Evolutionary conservation across 129 eudicot genomes (phyloP), one percentile per base, ranked within the genome.

Genomic region (Rutidosis leptorrhynchoides): DNA sequence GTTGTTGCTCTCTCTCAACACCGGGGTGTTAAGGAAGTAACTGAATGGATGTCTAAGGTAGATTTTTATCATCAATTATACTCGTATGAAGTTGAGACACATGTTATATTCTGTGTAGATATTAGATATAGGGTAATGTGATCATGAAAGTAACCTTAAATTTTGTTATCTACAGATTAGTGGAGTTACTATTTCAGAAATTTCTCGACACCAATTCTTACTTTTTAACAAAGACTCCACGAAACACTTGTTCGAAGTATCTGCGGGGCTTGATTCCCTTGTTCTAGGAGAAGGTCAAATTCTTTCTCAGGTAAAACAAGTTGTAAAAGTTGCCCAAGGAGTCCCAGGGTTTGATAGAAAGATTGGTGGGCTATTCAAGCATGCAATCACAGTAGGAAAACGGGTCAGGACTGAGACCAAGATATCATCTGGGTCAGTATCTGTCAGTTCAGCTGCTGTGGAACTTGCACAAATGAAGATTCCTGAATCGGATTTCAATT

Each of bases 31-130:
- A 87, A 82, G 63, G 95, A 90, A 77, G 97, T 90, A 14, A 90
- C 95, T 22, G 97, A 87, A 65, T 90, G 97, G 97, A 87, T 90
- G 95, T 90, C 97, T 0, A 90, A 90, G 97, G 97, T 90, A n/a
- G 5, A 14, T 32, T 33, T 15, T 61, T 30, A 33, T 43, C 46
- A 28, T 70, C n/a, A n/a, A n/a, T n/a, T n/a, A n/a, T 6, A 6
- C 23, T 45, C 4, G 19, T 26, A 43, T 69, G 7, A 29, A 32
- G 22, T 43, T 42, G 60, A 29, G 14, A 19, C 43, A 15, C 4
- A 3, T 29, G 32, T 58, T 2, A 69, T 37, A 53, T 29, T 33
- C 33, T 35, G 51, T 37, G 0, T 6, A 20, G 30, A 27, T 37
- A 16, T 22, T 20, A 45, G 23, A 20, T 7, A 21, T 62, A 8